Percentiles rank a stretch among this genome's conserved stretches.
These are phyloP conservation scores for Cercospora zeae-maydis DNA, from an alignment of 2,329 filamentous ascomycete genomes.

Conservation along the genomic window DNA sequence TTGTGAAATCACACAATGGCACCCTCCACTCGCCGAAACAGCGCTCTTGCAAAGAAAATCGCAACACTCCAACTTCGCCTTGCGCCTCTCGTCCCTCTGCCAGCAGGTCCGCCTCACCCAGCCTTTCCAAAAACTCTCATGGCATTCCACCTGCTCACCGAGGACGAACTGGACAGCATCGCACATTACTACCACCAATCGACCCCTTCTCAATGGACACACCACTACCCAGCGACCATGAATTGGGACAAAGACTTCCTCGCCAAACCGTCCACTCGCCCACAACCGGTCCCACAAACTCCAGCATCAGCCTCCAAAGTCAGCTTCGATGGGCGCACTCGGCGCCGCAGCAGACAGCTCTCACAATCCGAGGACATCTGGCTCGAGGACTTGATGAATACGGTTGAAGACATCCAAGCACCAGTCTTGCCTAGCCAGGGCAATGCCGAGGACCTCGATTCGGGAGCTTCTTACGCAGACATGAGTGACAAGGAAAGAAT, in stretches of 20 bases:
- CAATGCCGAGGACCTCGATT: conserved; percentile 5
- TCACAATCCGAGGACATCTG: conserved; percentile 25
- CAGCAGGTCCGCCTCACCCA: conserved; percentile 61
- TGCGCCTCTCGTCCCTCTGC: conserved; percentile 57
- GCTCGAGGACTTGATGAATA: conserved; percentile 31
- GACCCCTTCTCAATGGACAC: conserved; percentile 53
- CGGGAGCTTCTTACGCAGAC: conserved; percentile 27
- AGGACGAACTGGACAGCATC: conserved; percentile 64
- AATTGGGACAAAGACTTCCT: conserved; percentile 53
- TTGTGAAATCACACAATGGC: conserved; percentile 26
- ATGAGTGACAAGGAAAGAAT: conserved; percentile 41
- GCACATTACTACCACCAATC: conserved; percentile 72
- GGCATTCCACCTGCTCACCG: conserved; percentile 70
- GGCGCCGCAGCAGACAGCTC: conserved; percentile 20
- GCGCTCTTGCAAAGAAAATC: conserved; percentile 57
- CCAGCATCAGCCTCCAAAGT: conserved; percentile 8
- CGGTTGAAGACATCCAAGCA: conserved; percentile 40
- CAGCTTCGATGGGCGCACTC: conserved; percentile 1
- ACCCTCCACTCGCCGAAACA: conserved; percentile 32
- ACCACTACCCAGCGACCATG: conserved; percentile 66
- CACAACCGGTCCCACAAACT: conserved; percentile 3
- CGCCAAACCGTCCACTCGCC: conserved; percentile 17
- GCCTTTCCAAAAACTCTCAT: conserved; percentile 65
- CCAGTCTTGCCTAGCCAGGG: conserved; percentile 3
- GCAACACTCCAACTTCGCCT: conserved; percentile 63